These are phyloP conservation scores for Penicillium sp. DNA, from an alignment of 2,329 filamentous ascomycete genomes.

Conservation along the genomic window DNA sequence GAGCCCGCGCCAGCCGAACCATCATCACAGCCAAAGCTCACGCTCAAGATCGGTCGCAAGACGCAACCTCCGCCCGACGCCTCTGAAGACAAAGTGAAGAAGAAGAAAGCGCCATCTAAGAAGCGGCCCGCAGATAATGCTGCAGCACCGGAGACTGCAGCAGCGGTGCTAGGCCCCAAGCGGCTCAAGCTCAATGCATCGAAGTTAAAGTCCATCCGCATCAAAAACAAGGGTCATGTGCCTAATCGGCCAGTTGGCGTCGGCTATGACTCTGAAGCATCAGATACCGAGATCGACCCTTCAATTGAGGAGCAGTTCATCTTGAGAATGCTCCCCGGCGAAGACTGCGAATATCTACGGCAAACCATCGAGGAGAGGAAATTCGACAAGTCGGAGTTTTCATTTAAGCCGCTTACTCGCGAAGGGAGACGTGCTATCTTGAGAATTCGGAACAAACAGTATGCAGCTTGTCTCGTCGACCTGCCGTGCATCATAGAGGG, in stretches of 20 bases:
- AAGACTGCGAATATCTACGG: constrained; percentile 77
- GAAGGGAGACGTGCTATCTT: constrained; percentile 70
- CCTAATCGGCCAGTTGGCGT: constrained; percentile 70
- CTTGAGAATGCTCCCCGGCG: constrained; percentile 77
- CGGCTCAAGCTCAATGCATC: constrained; percentile 36
- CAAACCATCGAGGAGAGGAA: constrained; percentile 69
- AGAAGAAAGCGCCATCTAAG: constrained; percentile 34
- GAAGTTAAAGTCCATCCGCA: constrained; percentile 46
- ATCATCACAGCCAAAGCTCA: constrained; percentile 36
- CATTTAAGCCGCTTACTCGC: constrained; percentile 65
- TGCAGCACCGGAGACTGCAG: constrained; percentile 20
- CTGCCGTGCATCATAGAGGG: constrained; percentile 81
- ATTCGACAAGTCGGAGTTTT: constrained; percentile 73
- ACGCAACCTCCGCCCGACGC: constrained; percentile 10
- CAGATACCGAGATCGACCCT: constrained; percentile 81
- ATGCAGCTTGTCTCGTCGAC: constrained; percentile 74
- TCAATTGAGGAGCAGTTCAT: constrained; percentile 85
- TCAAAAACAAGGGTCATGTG: constrained; percentile 62
- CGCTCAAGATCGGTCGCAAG: constrained; percentile 36
- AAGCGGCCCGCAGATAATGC: constrained; percentile 34
- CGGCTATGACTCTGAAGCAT: constrained; percentile 93
- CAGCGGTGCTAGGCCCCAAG: constrained; percentile 27
- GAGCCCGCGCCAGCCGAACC: constrained; percentile 20
- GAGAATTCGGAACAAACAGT: constrained; percentile 62
- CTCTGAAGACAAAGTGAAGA: constrained; percentile 23